These are phyloP conservation scores for Zymoseptoria tritici DNA, from an alignment of 2,329 filamentous ascomycete genomes.

Conservation along the genomic window DNA sequence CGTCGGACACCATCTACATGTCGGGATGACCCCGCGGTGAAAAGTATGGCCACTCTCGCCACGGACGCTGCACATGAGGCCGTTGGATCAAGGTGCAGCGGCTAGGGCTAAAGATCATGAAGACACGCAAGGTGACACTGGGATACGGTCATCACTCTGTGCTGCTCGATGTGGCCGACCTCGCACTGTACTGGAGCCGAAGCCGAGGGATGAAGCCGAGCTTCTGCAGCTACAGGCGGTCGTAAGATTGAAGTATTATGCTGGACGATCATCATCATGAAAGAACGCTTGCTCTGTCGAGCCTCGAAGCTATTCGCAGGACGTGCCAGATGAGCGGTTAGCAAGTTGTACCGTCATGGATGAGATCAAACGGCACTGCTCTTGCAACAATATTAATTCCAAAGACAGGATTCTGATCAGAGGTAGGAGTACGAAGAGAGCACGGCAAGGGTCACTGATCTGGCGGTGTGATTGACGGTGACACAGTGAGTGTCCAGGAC, in stretches of 20 bases:
- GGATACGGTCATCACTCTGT: slow-evolving; percentile 7
- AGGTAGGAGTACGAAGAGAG: too few species aligned
- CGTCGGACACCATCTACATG: too few species aligned
- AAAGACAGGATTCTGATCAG: too few species aligned
- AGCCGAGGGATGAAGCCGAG: slow-evolving; percentile 7
- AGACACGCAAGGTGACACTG: slow-evolving; percentile 3
- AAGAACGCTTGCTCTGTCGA: background rate
- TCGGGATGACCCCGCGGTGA: too few species aligned
- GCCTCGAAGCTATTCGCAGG: too few species aligned
- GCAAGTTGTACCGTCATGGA: too few species aligned
- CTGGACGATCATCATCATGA: slow-evolving; percentile 8
- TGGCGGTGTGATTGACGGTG: background rate
- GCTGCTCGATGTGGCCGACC: slow-evolving; percentile 7
- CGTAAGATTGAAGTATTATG: background rate
- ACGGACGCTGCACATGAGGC: too few species aligned
- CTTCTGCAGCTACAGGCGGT: slow-evolving; percentile 5
- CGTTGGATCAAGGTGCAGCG: slow-evolving; percentile 6
- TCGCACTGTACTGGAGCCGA: slow-evolving; percentile 8
- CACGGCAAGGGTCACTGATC: too few species aligned
- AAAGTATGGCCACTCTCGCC: too few species aligned
- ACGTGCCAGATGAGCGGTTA: too few species aligned
- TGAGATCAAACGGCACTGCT: too few species aligned
- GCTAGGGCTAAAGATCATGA: slow-evolving; percentile 6
- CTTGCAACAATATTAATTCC: too few species aligned
- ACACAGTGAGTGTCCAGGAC: background rate